These are phyloP conservation scores for Bolboschoenus planiculmis DNA, from an alignment of 176 grass and related monocot genomes.

Conservation along the genomic window DNA sequence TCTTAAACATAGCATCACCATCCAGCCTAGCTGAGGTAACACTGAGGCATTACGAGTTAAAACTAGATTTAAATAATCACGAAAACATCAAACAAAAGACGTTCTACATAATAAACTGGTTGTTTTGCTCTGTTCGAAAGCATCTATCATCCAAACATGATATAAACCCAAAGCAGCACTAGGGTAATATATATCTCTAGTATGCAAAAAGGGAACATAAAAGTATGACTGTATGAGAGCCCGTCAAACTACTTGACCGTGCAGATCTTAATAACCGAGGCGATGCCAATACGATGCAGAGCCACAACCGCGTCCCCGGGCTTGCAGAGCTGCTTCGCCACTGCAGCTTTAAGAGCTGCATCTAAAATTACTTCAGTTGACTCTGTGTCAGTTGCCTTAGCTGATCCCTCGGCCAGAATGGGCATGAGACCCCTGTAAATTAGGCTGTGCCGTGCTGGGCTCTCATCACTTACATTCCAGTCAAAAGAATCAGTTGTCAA, in stretches of 20 bases:
- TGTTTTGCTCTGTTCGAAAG: not conserved
- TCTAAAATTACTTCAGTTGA: conserved; percentile 74
- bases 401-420: conserved; percentile 69
- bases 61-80: not conserved
- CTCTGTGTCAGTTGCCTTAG: conserved; percentile 78
- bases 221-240: not conserved
- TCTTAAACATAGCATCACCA: not conserved
- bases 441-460: conserved; percentile 65
- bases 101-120: not conserved
- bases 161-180: not conserved
- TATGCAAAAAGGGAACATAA: not conserved
- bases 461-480: conserved; percentile 70
- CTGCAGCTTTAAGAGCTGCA: conserved; percentile 54
- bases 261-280: conserved; percentile 96
- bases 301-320: conserved; percentile 63
- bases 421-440: conserved; percentile 77
- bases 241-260: conserved; percentile 49
- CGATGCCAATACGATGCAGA: conserved; percentile 69
- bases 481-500: conserved; percentile 68
- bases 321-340: conserved; percentile 61
- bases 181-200: not conserved
- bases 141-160: not conserved
- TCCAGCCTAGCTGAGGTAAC: not conserved
- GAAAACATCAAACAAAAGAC: not conserved
- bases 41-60: not conserved